A percentile compares a stretch with the other conserved stretches of the same genome.
Conservation (phyloP, 352 stramenopile species). For the Globisporangium polare region DNA sequence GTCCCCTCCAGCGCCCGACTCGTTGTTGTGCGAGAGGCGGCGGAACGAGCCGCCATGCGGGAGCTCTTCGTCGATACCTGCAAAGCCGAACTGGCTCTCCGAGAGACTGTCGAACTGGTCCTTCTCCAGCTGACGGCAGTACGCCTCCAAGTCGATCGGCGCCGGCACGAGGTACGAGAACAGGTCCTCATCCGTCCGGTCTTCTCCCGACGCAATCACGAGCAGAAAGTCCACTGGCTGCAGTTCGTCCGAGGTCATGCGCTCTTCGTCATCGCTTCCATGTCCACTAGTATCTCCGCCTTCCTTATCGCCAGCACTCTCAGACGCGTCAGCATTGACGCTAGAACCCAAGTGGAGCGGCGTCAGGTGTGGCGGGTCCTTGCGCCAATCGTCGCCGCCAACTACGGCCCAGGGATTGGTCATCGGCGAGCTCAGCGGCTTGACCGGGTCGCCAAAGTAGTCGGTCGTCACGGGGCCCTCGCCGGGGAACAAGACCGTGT, state of each 20-base stretch:
- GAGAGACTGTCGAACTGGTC: slow-evolving; percentile 40
- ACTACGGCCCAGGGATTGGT: slow-evolving; percentile 28
- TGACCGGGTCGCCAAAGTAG: slow-evolving; percentile 66
- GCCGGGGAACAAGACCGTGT: slow-evolving; percentile 56
- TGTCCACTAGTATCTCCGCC: background rate
- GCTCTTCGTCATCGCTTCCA: slow-evolving; percentile 6
- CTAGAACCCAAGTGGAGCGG: slow-evolving; percentile 12
- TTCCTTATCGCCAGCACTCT: background rate
- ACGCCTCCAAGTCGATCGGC: slow-evolving; percentile 79
- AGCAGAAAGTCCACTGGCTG: slow-evolving; percentile 73
- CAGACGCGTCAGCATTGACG: background rate
- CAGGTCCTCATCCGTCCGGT: slow-evolving; percentile 80
- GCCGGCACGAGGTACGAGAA: slow-evolving; percentile 75
- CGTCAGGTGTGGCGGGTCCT: slow-evolving; percentile 6
- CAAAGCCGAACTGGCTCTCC: slow-evolving; percentile 13
- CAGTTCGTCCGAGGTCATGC: background rate
- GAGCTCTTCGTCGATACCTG: background rate
- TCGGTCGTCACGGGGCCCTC: slow-evolving; percentile 57
- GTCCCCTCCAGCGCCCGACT: slow-evolving; percentile 16
- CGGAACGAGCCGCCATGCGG: background rate
- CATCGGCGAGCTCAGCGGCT: slow-evolving; percentile 40
- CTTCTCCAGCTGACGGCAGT: slow-evolving; percentile 71
- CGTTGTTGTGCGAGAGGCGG: slow-evolving; percentile 16
- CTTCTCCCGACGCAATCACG: slow-evolving; percentile 80
- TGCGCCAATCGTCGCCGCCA: slow-evolving; percentile 9